Evolutionary conservation across 495 filamentous ascomycete species (phyloP).

Genomic region (Physcia stellaris): DNA sequence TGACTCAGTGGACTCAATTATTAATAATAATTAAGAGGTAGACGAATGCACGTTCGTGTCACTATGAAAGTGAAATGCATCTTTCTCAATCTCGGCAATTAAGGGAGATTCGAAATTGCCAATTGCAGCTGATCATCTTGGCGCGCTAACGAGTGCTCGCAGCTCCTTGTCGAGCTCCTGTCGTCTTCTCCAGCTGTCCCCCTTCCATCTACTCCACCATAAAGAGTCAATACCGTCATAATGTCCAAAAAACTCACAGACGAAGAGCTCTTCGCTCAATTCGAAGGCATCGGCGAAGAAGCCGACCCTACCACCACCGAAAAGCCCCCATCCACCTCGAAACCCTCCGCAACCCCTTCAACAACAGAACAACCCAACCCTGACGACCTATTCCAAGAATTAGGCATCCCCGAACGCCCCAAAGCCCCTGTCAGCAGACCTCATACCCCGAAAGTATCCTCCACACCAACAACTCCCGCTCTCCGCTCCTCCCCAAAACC

Average conservation of each 20-base stretch:
- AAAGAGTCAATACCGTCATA: slow-evolving; percentile 28
- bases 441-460: slow-evolving; percentile 66
- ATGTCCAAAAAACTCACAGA: slow-evolving; percentile 39
- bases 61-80: too few species aligned
- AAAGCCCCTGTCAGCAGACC: slow-evolving; percentile 56
- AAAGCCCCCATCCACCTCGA: too few species aligned
- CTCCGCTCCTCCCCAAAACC: slow-evolving; percentile 44
- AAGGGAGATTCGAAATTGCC: too few species aligned
- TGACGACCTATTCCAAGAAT: slow-evolving; percentile 69
- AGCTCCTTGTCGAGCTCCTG: too few species aligned
- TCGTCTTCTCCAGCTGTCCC: too few species aligned
- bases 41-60: too few species aligned
- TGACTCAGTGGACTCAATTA: too few species aligned
- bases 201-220: too few species aligned
- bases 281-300: slow-evolving; percentile 56
- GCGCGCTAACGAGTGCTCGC: too few species aligned
- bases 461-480: slow-evolving; percentile 32
- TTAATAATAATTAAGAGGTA: too few species aligned
- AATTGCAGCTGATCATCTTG: too few species aligned
- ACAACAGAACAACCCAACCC: slow-evolving; percentile 34
- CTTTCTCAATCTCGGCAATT: too few species aligned
- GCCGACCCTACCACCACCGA: slow-evolving; percentile 28
- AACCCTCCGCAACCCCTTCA: slow-evolving; percentile 26
- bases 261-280: slow-evolving; percentile 72
- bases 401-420: slow-evolving; percentile 62